Percentiles rank a stretch among this genome's conserved stretches.
phyloP scores from a whole-genome alignment of 2,329 filamentous ascomycete species.

The Tolypocladium capitatum region DNA sequence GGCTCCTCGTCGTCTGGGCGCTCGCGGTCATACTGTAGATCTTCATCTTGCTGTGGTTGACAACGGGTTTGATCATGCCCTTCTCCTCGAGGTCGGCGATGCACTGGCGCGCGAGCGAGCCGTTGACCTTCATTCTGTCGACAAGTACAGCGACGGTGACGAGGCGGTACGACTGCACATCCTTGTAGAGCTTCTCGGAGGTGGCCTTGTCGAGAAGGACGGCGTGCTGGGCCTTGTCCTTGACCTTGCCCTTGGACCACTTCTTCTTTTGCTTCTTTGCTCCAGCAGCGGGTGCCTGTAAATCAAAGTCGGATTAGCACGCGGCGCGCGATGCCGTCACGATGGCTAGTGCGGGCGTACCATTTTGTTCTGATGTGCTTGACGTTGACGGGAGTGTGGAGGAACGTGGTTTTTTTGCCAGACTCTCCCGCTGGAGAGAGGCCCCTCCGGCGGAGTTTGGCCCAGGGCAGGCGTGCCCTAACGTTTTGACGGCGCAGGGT shows the following conservation, averaged over 20 bases:
- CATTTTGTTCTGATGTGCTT: constrained; percentile 31
- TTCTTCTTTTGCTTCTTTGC: constrained; percentile 40
- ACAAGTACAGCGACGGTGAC: constrained; percentile 97
- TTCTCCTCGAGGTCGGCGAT: constrained; percentile 92
- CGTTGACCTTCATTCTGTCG: constrained; percentile 99
- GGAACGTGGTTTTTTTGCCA: constrained; percentile 17
- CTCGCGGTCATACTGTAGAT: constrained; percentile 66
- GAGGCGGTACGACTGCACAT: constrained; percentile 99
- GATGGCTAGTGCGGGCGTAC: constrained; percentile 15
- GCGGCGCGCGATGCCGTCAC: neutral
- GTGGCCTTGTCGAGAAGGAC: constrained; percentile 98
- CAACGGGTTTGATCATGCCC: constrained; percentile 96
- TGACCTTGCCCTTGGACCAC: constrained; percentile 58
- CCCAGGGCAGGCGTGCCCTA: constrained; percentile 31
- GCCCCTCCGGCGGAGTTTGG: constrained; percentile 14
- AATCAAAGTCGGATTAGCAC: constrained; percentile 1
- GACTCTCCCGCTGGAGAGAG: constrained; percentile 15
- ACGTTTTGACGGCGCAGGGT: constrained; percentile 15
- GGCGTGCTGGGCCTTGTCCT: constrained; percentile 99
- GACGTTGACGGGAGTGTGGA: constrained; percentile 25
- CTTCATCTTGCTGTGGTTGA: constrained; percentile 91
- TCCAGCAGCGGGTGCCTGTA: constrained; percentile 31
- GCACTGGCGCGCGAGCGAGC: constrained; percentile 82
- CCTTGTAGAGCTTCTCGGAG: constrained; percentile 98
- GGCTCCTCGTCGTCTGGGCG: neutral